Evolutionary conservation across 768 basidiomycete genomes (phyloP).

Genomic region (Naganishia onofrii): DNA sequence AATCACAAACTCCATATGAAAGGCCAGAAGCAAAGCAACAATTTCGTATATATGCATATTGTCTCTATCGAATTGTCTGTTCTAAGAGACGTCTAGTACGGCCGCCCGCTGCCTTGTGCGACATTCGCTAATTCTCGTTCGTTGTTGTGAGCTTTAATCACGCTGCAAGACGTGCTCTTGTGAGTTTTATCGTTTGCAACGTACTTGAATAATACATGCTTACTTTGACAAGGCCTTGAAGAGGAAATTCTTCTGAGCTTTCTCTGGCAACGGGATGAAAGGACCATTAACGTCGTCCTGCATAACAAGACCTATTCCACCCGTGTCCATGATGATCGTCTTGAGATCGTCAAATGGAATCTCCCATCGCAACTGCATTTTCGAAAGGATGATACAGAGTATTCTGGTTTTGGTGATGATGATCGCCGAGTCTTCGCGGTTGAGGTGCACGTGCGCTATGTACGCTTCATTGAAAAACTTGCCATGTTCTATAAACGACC

Average conservation of each 20-base stretch:
- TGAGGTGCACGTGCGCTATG: slow-evolving; percentile 84
- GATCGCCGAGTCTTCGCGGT: slow-evolving; percentile 66
- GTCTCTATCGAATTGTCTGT: not conserved
- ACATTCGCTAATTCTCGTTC: slow-evolving; percentile 15
- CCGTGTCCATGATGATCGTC: slow-evolving; percentile 83
- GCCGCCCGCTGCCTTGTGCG: not conserved
- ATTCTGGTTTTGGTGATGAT: slow-evolving; percentile 72
- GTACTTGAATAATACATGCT: not conserved
- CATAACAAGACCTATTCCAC: slow-evolving; percentile 74
- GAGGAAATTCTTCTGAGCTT: slow-evolving; percentile 51
- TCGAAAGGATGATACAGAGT: slow-evolving; percentile 79
- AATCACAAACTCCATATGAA: too few species aligned
- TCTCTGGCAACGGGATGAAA: slow-evolving; percentile 54
- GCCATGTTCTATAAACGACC: slow-evolving; percentile 62
- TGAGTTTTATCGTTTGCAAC: not conserved
- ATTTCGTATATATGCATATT: not conserved
- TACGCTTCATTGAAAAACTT: slow-evolving; percentile 78
- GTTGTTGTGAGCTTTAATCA: slow-evolving; percentile 19
- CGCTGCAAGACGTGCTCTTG: not conserved
- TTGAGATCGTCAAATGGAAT: slow-evolving; percentile 80
- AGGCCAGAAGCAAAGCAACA: not conserved
- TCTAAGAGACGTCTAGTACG: not conserved
- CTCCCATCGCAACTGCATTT: slow-evolving; percentile 85
- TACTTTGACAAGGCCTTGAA: slow-evolving; percentile 41
- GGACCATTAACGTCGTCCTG: slow-evolving; percentile 60